Percentiles rank a stretch among this genome's conserved stretches.
Evolutionary conservation across 257 asterid species (phyloP).

Genomic region (Nicotiana paniculata): DNA sequence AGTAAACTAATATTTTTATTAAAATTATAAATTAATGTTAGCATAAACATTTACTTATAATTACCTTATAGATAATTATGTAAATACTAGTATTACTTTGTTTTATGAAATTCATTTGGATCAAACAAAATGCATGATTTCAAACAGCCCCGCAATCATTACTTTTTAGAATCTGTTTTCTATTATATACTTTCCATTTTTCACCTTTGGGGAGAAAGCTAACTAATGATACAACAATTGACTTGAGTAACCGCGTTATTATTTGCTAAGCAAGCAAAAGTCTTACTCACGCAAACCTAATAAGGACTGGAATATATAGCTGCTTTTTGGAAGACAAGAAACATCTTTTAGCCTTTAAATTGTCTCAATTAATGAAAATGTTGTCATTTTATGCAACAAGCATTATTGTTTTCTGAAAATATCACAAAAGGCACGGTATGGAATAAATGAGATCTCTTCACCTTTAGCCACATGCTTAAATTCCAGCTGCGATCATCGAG

Average conservation of each 20-base stretch:
- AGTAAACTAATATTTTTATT: too few relatives aligned
- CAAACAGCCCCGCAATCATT: neutral
- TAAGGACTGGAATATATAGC: too few relatives aligned
- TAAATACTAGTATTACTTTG: too few relatives aligned
- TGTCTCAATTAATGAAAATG: neutral
- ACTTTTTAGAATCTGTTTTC: neutral
- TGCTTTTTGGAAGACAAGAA: too few relatives aligned
- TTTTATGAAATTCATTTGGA: neutral
- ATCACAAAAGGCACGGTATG: fast-evolving
- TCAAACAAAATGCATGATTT: neutral
- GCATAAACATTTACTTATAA: too few relatives aligned
- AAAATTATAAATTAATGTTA: too few relatives aligned
- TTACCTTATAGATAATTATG: too few relatives aligned
- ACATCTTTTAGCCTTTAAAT: neutral
- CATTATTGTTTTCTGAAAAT: neutral
- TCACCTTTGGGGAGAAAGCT: constrained; percentile 7
- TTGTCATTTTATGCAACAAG: neutral
- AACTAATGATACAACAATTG: neutral
- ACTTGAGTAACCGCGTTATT: constrained; percentile 6
- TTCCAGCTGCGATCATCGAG: too few relatives aligned
- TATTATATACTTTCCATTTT: neutral
- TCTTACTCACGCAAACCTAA: neutral
- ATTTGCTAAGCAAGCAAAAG: constrained; percentile 1
- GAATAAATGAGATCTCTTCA: neutral
- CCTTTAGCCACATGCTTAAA: too few relatives aligned